Conservation (phyloP, 179 eudicot genomes). For the Beta macrorhiza region DNA sequence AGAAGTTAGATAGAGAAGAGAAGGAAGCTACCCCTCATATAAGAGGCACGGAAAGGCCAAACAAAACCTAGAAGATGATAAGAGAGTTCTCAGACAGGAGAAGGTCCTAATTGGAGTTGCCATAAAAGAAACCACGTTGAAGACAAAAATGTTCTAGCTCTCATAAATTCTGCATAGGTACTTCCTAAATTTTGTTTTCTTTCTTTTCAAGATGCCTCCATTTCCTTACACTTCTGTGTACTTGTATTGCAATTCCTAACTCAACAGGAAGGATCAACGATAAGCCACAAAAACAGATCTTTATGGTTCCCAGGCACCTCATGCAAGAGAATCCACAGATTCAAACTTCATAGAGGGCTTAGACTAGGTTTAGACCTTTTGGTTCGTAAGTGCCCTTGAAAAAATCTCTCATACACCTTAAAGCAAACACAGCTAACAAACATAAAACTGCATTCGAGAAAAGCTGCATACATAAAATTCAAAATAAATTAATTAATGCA, state of each 20-base stretch:
- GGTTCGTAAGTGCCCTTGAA: background rate
- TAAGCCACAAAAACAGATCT: background rate
- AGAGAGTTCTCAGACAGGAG: background rate
- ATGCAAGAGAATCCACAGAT: background rate
- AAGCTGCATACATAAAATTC: background rate
- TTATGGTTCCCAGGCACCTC: background rate
- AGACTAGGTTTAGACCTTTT: background rate
- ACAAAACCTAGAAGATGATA: background rate
- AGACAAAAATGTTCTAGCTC: background rate
- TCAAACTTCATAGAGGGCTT: background rate
- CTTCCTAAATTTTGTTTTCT: background rate
- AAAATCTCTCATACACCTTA: background rate
- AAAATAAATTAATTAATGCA: background rate
- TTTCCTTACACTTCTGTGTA: background rate
- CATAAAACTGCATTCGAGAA: background rate
- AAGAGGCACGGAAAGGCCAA: background rate
- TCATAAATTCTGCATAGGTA: background rate
- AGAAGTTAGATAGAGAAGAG: background rate
- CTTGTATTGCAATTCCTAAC: constrained; percentile 2
- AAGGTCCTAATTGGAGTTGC: background rate
- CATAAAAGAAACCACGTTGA: background rate
- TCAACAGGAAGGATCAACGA: background rate
- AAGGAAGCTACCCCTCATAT: background rate
- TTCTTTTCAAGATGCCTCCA: background rate
- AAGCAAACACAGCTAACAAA: background rate